phyloP scores from a whole-genome alignment of 805 yeast genomes.

The Pichia pseudocactophila region DNA sequence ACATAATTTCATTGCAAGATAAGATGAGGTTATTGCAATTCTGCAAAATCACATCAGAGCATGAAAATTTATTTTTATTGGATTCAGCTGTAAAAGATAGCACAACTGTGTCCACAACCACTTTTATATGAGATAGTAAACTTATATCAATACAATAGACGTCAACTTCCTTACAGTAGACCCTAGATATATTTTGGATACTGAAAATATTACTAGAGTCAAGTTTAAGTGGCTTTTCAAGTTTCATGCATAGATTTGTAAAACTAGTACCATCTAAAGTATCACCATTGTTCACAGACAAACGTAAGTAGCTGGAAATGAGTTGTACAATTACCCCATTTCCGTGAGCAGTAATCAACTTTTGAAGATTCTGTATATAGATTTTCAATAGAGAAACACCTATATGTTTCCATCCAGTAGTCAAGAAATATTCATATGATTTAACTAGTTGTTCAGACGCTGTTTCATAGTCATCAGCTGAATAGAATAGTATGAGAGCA shows the following conservation, averaged over 20 bases:
- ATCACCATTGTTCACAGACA: conserved; percentile 19
- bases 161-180: conserved; percentile 30
- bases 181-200: conserved; percentile 10
- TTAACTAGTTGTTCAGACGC: conserved; percentile 58
- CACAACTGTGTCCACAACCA: conserved; percentile 13
- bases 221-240: conserved; percentile 1
- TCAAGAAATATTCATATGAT: conserved; percentile 58
- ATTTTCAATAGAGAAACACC: conserved; percentile 58
- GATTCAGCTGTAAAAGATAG: conserved; percentile 11
- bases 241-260: neutral
- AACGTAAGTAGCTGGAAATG: conserved; percentile 32
- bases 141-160: conserved; percentile 30
- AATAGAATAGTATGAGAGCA: conserved; percentile 50
- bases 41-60: conserved; percentile 4
- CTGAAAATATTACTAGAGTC: conserved; percentile 1
- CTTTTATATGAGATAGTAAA: conserved; percentile 23
- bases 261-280: conserved; percentile 4
- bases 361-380: conserved; percentile 60
- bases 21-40: conserved; percentile 12
- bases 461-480: conserved; percentile 41
- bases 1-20: conserved; percentile 14
- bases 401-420: conserved; percentile 67
- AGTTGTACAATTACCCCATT: conserved; percentile 22
- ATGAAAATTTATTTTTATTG: conserved; percentile 14
- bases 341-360: conserved; percentile 20